Evolutionary conservation across 768 basidiomycete species (phyloP), one percentile per base, ranked within the genome.

Genomic region (Boletus rubescentipes): DNA sequence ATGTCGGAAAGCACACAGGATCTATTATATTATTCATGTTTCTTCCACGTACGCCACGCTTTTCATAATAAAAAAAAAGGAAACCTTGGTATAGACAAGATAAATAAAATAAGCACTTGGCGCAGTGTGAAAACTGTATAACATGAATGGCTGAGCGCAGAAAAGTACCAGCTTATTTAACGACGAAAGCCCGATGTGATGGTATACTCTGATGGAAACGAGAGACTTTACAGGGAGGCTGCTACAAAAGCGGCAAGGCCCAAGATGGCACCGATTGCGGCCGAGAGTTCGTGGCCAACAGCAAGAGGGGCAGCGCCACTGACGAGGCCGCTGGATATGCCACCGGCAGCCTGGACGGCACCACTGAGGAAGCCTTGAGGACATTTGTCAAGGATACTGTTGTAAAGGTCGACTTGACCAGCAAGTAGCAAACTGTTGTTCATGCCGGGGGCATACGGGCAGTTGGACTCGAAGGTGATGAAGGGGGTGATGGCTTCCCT

Each of bases 361-460:
- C 82, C 80, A 53, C 72, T 79, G 53, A 93, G 76, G 82, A 93
- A 97, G 63, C 73, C 78, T 9, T 69, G 26, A 4, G 90, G 89
- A 68, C 96, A 99, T 37, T 77, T 86, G 51, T 59, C 59, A 38
- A 73, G 67, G 61, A 94, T 76, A 52, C 74, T 81, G 20, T 64
- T 61, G 80, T 91, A 96, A 35, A 98, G 79, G 9, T 60, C 65
- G 15, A 71, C 36, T 72, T 98, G 93, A 43, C 79, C 80, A 30
- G 73, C 65, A 41, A 98, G 75, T 50, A 98, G 75, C 14, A 76
- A 67, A 63, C 86, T 89, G 62, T 78, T 77, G 53, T 57, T 48
- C 26, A 97, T 64, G 46, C 96, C 93, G 29, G 87, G 82, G 9
- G 80, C 89, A 69, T 93, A 98, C 2, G 88, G 87, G 40, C 76